Evolutionary conservation across 345 rosid species (phyloP), one percentile per base, ranked within the genome.

Genomic region (Kernera saxatilis): DNA sequence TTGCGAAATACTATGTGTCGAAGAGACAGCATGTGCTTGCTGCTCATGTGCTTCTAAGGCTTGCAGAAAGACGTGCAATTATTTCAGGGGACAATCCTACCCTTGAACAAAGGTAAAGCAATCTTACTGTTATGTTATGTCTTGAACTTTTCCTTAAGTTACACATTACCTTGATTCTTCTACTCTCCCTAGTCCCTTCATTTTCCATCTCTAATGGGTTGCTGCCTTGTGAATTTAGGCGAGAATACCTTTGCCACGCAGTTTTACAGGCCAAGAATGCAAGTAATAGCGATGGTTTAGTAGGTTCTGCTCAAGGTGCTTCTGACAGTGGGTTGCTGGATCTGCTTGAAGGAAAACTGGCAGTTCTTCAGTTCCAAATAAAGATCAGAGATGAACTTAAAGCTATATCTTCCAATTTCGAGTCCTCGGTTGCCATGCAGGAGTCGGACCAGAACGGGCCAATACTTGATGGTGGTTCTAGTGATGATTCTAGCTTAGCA

Each of bases 231-330:
- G 59, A 70, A 73, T 33, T 64, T 84, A 94, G 99, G 95, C 85
- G 82, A 56, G 89, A 89, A 51, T 85, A 88, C 79, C 86, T 94
- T 25, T 89, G 97, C 73, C 91, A 88, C 65, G 97, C 99, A 50
- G 95, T 94, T 76, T 79, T 94, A 43, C 99, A 94, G 81, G 98
- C 98, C 73, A 91, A 89, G 83, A 91, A 81, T 87, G 96, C 96
- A 39, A 82, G 86, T 66, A 86, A 80, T 64, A 73, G 79, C 61
- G 85, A 85, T 84, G 84, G 85, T 67, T 41, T 82, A 60, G 70
- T 70, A 52, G 89, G 86, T 77, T 79, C 86, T 45, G 69, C 80
- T 50, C 84, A 78, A 49, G 81, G 82, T 48, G 81, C 86, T 57
- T 60, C 81, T 45, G 97, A 88, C 61, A 82, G 81, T 82, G 98